Evolutionary conservation across 2,329 filamentous ascomycete genomes (phyloP).

Genomic region (Phialocephala subalpina): DNA sequence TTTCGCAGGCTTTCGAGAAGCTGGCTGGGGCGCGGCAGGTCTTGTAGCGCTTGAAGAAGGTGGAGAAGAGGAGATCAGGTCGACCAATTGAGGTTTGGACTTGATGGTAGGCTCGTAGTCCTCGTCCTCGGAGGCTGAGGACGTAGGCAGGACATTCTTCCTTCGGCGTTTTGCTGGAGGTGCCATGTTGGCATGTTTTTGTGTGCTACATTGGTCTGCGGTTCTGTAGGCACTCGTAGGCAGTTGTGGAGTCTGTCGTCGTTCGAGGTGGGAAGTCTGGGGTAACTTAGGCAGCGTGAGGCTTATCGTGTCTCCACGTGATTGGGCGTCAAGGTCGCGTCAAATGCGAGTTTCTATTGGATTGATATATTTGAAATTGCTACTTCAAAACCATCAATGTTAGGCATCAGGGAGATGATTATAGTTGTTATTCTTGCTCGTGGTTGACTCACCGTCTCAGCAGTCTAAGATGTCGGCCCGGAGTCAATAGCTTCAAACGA

Average conservation of each 20-base stretch:
- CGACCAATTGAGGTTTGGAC: constrained; percentile 30
- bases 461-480: too few species aligned
- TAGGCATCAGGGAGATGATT: too few species aligned
- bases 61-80: constrained; percentile 37
- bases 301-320: constrained; percentile 2
- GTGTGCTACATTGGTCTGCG: not conserved
- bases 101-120: constrained; percentile 49
- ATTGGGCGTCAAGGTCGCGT: not conserved
- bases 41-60: constrained; percentile 24
- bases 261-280: not conserved
- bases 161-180: constrained; percentile 55
- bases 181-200: constrained; percentile 38
- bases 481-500: too few species aligned
- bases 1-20: constrained; percentile 39
- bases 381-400: too few species aligned
- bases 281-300: not conserved
- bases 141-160: constrained; percentile 57
- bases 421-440: too few species aligned
- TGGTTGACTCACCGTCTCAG: too few species aligned
- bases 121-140: constrained; percentile 53
- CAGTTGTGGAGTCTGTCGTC: not conserved
- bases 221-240: not conserved
- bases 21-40: constrained; percentile 12
- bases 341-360: not conserved
- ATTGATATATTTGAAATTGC: too few species aligned